Evolutionary conservation across 2,329 filamentous ascomycete species (phyloP), one percentile per base, ranked within the genome.

Genomic region (Penicillium sp.): DNA sequence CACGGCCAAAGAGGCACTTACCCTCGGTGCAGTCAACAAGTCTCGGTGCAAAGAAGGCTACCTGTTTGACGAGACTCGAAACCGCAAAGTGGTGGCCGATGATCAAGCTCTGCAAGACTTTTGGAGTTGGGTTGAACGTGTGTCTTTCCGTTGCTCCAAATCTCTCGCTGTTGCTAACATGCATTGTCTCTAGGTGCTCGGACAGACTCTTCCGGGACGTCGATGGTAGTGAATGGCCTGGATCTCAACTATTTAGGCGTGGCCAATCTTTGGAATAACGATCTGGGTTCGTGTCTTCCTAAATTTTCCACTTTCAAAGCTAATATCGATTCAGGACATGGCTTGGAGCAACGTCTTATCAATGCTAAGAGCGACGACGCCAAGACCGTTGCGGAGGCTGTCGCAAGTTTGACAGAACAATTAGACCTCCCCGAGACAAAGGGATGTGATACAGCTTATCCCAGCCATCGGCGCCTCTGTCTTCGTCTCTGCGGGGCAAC

Each of bases 201-300:
- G 24, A 59, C 58, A 13, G 69, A 74, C 45, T 75, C 76, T 36
- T 61, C 74, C 40, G 73, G 77, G 31, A 74, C 79, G 31, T 79
- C 78, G 7, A 85, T 87, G 81, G 75, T 83, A 10, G 74, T 79
- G 22, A 78, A 81, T 45, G 75, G 76, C 1, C 69, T 86, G 14
- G 85, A 87, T 63, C 67, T 87, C 48, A 85, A 82, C 61, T 87
- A 83, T 63, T 67, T 87, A 18, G 85, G 85, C 2, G 77, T 88
- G 10, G 77, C 76, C 56, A 79, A 77, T 38, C 76, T 87, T 13
- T 87, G 83, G 83, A 80, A 77, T 45, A 81, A 82, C 60, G 79
- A 81, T 42, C 68, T 85, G 22, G 80, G 81, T 72, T 74, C 62
- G 69, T 50, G 13, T 50, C 16, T 46, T n/a, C 29, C 10, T 5